These are phyloP conservation scores for Breviolum minutum DNA, from an alignment of 73 alveolate genomes.

Conservation along the genomic window DNA sequence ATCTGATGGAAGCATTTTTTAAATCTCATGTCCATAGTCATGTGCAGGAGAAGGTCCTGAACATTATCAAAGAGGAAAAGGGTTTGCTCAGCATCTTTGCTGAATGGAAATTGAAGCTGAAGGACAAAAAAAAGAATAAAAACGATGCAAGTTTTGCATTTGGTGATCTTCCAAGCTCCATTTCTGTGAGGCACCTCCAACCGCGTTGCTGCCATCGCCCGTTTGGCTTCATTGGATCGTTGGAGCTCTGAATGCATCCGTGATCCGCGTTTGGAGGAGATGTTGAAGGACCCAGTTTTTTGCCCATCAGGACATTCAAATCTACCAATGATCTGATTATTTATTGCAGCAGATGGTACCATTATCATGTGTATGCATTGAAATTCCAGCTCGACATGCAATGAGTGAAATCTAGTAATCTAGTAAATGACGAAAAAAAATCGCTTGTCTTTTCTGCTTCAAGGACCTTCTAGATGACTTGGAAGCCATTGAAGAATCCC, in stretches of 20 bases:
- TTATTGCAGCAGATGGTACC: no score
- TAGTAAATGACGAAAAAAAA: neutral
- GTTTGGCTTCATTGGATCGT: constrained; percentile 34
- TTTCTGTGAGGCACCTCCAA: constrained; percentile 44
- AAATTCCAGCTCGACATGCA: no score
- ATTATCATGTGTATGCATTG: no score
- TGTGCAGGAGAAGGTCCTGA: constrained; percentile 56
- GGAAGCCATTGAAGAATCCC: constrained; percentile 53
- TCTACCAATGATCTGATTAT: no score
- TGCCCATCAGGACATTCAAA: no score
- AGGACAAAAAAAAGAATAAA: neutral
- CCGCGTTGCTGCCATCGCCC: constrained; percentile 55
- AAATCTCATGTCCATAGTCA: neutral
- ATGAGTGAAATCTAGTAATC: no score
- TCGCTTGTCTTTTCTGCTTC: neutral
- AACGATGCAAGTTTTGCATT: neutral
- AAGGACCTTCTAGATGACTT: constrained; percentile 61
- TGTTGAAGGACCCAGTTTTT: constrained; percentile 4
- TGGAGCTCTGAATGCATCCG: neutral
- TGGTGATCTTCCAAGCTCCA: neutral
- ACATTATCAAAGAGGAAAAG: constrained; percentile 20
- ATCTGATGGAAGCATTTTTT: no score
- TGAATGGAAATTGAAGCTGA: neutral
- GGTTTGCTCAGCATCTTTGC: constrained; percentile 31
- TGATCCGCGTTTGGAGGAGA: constrained; percentile 52